Evolutionary conservation across 2,329 filamentous ascomycete species (phyloP), one percentile per base, ranked within the genome.

Genomic region (Pleoardoris graminearum): DNA sequence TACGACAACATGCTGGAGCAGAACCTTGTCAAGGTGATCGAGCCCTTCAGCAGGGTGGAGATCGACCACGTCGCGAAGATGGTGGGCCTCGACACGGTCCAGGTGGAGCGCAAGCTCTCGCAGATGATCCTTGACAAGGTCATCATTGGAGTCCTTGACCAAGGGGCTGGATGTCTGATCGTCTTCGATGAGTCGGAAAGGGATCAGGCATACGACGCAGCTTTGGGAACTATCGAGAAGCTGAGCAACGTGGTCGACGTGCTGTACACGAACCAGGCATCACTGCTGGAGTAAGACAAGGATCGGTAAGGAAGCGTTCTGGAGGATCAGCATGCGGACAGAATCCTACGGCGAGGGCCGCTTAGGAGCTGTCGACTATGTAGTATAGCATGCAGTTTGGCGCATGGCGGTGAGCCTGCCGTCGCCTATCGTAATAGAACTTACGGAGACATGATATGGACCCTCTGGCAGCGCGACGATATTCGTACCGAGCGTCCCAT

Each of bases 81-180:
- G 88, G 94, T 99, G 47, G 92, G 93, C 33, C 82, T 99, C 57
- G 94, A 97, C 74, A 96, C 90, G 22, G 88, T 91, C 75, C 93
- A 97, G 79, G 94, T 99, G 54, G 95, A 99, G 84, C 86, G 92
- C 66, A 99, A 99, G 82, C 82, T 99, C 59, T 95, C 90, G 39
- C 95, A 99, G 82, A 99, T 99, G 95, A 99, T 99, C 70, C 83
- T 99, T 54, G 94, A 99, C 80, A 97, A 97, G 82, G 91, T 97
- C 68, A 97, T 99, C 70, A 91, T 97, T 63, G 94, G 95, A 54
- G 94, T 99, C 50, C 79, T 99, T 64, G 94, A 99, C 74, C 94
- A 99, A 77, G 94, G 94, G 44, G 90, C 91, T n/a, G 93, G 93
- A 33, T 97, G 95, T 75, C 82, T 99, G 72, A 96, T 97, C 75